phyloP scores from a whole-genome alignment of 805 yeast genomes.

The Metschnikowia similis region DNA sequence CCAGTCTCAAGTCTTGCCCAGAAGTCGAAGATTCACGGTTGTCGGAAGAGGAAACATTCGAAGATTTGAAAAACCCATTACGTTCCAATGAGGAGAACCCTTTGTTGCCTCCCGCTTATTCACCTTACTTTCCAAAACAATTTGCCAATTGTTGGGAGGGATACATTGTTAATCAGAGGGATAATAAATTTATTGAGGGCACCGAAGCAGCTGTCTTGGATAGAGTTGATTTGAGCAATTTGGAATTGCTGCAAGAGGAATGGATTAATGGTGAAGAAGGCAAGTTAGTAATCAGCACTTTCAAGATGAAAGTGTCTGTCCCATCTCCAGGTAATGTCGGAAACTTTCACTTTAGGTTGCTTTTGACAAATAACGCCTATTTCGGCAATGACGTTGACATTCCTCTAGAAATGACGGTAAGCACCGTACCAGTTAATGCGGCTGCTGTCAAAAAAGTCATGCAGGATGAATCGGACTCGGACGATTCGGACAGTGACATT shows the following conservation, averaged over 20 bases:
- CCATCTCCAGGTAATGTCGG: slow-evolving; percentile 79
- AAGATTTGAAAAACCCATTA: slow-evolving; percentile 67
- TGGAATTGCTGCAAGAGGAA: slow-evolving; percentile 49
- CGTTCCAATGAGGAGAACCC: slow-evolving; percentile 66
- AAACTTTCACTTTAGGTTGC: slow-evolving; percentile 60
- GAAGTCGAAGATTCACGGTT: slow-evolving; percentile 38
- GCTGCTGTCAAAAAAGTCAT: slow-evolving; percentile 23
- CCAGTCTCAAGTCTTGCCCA: slow-evolving; percentile 59
- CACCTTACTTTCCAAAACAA: slow-evolving; percentile 71
- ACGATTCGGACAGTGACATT: slow-evolving; percentile 49
- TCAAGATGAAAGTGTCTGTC: slow-evolving; percentile 66
- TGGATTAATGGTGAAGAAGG: slow-evolving; percentile 41
- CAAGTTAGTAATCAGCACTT: slow-evolving; percentile 55
- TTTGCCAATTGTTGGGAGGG: slow-evolving; percentile 60
- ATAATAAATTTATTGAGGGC: slow-evolving; percentile 69
- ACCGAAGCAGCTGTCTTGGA: slow-evolving; percentile 49
- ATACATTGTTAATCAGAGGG: slow-evolving; percentile 66
- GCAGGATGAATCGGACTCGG: slow-evolving; percentile 30
- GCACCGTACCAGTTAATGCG: slow-evolving; percentile 37
- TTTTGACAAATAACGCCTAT: slow-evolving; percentile 68
- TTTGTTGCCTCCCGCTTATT: slow-evolving; percentile 55
- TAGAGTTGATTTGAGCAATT: slow-evolving; percentile 51
- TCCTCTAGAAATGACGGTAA: slow-evolving; percentile 67
- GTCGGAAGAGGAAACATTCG: slow-evolving; percentile 59
- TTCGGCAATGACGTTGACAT: slow-evolving; percentile 78